Base-by-base conservation (phyloP, 306 rosid species). In the Purshia tridentata region DNA sequence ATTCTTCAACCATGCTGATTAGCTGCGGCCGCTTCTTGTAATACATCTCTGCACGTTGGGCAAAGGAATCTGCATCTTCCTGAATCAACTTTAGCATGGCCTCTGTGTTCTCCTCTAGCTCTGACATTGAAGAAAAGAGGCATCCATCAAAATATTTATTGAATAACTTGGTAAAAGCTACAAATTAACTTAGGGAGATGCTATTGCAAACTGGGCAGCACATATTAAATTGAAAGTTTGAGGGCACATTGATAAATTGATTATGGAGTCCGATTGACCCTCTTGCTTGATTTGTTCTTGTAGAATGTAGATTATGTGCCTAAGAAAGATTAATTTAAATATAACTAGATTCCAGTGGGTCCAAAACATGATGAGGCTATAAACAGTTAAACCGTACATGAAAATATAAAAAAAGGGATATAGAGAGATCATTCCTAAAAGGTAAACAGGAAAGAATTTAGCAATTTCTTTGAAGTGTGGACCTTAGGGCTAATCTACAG, bases 41-140 rank as follows among this genome's bases (percentile, higher is more conserved):
- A 75, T 88, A 90, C 96, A 93, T 90, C 86, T 93, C 98, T 48
- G 98, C 97, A n/a, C 97, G 97, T 57, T 84, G 67, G 0, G 93
- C 90, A 86, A 93, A 90, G 61, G 98, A 90, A 84, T 93, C 97
- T 47, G 96, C 93, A 66, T 90, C 98, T 49, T 86, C 88, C 83
- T 88, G 93, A 9, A 93, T 83, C 68, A 93, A 46, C 70, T 77
- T 86, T 54, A 87, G 81, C 86, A 93, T 88, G 75, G 85, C 83
- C 76, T 65, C 84, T 23, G 97, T 90, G 78, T 82, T 90, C 79
- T 78, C 86, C 68, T 87, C 90, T 42, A 93, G 83, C 45, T 88
- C 98, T 93, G 84, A 60, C 60, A 69, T 48, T 56, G 47, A 63
- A 57, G 63, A 60, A 72, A 58, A 59, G 29, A 63, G 64, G 29